Conservation (phyloP, 2,329 filamentous ascomycete species). For the Cladophialophora carrionii region DNA sequence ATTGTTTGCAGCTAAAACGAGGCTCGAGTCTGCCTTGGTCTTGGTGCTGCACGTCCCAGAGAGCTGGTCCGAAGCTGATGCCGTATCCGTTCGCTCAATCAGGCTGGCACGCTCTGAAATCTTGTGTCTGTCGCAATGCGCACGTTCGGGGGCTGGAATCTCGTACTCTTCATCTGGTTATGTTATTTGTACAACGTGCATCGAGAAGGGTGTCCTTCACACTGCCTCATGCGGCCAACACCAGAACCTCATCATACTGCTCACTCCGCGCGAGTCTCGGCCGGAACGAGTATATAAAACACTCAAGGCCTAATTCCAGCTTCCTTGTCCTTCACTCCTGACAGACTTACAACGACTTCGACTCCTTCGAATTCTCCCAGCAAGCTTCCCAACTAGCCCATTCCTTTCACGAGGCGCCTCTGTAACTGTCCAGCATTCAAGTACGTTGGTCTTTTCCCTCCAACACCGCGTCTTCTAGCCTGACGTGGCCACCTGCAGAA, state of each 20-base stretch:
- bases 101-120: background rate
- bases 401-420: background rate
- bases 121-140: background rate
- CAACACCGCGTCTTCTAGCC: background rate
- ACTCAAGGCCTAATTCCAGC: background rate
- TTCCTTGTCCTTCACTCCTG: background rate
- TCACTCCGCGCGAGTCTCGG: background rate
- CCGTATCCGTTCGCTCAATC: background rate
- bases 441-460: background rate
- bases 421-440: background rate
- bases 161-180: background rate
- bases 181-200: background rate
- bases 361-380: background rate
- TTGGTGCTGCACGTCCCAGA: background rate
- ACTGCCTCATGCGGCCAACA: background rate
- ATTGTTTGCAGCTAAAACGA: background rate
- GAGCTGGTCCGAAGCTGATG: background rate
- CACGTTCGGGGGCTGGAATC: background rate
- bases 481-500: background rate
- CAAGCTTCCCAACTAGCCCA: background rate
- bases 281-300: background rate
- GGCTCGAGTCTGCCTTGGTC: constrained; percentile 2
- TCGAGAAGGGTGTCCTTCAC: background rate
- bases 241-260: background rate
- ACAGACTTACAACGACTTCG: background rate